Evolutionary conservation across 805 yeast species (phyloP).

Genomic region (Metschnikowia arizonensis): DNA sequence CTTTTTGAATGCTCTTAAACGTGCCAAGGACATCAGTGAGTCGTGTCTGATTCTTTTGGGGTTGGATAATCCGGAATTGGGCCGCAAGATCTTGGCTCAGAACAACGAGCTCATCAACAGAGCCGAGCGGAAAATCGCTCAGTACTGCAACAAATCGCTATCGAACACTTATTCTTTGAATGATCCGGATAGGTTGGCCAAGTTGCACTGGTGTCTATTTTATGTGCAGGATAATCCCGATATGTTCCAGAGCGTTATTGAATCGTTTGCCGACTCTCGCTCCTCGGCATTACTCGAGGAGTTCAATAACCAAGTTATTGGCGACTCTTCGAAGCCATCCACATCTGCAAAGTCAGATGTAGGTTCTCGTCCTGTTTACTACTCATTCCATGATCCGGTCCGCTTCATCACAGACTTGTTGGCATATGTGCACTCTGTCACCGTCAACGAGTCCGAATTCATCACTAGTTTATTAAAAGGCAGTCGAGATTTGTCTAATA

Average conservation of each 20-base stretch:
- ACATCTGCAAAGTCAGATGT: constrained; percentile 9
- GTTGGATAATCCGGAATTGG: constrained; percentile 62
- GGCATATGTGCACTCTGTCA: constrained; percentile 81
- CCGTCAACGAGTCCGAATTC: constrained; percentile 83
- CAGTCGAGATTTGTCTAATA: constrained; percentile 26
- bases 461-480: constrained; percentile 54
- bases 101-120: constrained; percentile 48
- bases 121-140: constrained; percentile 28
- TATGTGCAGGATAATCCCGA: constrained; percentile 38
- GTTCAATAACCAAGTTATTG: constrained; percentile 54
- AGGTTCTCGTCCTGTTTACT: constrained; percentile 46
- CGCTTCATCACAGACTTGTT: constrained; percentile 82
- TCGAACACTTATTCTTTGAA: constrained; percentile 28
- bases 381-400: constrained; percentile 74
- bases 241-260: constrained; percentile 55
- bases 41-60: constrained; percentile 70
- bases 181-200: constrained; percentile 22
- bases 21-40: constrained; percentile 60
- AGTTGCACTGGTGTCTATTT: constrained; percentile 30
- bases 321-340: constrained; percentile 18
- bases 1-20: constrained; percentile 57
- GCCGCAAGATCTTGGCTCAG: constrained; percentile 59
- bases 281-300: constrained; percentile 63
- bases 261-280: constrained; percentile 64
- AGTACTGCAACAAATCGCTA: constrained; percentile 32